A percentile compares a stretch with the other conserved stretches of the same genome.
Conservation (phyloP, 306 rosid species). For the Vigna hirtella region DNA sequence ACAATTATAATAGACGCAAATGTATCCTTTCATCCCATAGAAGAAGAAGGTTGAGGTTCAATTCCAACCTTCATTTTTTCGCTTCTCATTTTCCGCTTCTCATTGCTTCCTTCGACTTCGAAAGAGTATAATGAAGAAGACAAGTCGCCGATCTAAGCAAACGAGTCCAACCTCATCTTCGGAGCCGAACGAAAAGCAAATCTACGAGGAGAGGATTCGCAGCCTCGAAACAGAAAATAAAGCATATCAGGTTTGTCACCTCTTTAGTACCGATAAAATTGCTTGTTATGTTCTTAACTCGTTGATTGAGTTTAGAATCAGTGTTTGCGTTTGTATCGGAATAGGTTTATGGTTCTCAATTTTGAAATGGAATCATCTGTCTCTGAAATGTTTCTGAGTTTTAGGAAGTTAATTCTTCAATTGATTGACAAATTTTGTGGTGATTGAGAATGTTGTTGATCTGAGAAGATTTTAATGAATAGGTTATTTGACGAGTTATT, state of each 20-base stretch:
- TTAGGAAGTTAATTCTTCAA: neutral
- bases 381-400: neutral
- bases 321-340: neutral
- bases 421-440: neutral
- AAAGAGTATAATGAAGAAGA: constrained; percentile 60
- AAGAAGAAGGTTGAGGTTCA: neutral
- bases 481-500: neutral
- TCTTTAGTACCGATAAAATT: constrained; percentile 6
- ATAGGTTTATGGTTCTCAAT: constrained; percentile 5
- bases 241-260: constrained; percentile 62
- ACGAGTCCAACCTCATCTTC: constrained; percentile 51
- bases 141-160: constrained; percentile 74
- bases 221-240: constrained; percentile 65
- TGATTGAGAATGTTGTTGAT: neutral
- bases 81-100: neutral
- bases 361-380: neutral
- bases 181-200: constrained; percentile 46
- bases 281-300: neutral
- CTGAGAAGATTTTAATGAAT: neutral
- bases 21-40: neutral
- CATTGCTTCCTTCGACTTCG: neutral
- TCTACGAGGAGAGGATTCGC: constrained; percentile 55
- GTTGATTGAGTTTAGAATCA: neutral
- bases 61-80: neutral
- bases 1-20: neutral